A percentile compares a stretch with the other conserved stretches of the same genome.
Conservation (phyloP, 371 early-diverging fungal genomes). For the Apophysomyces elegans region DNA sequence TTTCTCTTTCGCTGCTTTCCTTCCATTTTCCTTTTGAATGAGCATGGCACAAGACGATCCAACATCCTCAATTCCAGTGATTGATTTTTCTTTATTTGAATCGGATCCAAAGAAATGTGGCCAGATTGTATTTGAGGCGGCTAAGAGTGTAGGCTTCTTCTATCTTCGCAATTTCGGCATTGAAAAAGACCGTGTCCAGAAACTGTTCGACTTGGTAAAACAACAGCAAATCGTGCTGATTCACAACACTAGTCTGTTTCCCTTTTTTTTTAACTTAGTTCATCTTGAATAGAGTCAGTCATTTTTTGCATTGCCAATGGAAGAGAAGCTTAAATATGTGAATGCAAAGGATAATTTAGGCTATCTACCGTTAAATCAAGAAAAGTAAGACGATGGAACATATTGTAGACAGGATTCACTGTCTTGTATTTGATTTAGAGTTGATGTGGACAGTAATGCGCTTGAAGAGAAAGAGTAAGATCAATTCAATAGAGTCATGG, state of each 20-base stretch:
- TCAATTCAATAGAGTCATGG: background rate
- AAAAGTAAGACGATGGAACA: conserved; percentile 22
- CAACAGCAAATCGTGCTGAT: conserved; percentile 2
- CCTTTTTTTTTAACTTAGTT: conserved; percentile 4
- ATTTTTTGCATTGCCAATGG: conserved; percentile 35
- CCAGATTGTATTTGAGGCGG: conserved; percentile 42
- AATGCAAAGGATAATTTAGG: conserved; percentile 30
- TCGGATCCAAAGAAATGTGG: conserved; percentile 44
- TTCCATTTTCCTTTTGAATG: background rate
- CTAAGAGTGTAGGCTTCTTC: conserved; percentile 51
- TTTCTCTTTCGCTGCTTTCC: background rate
- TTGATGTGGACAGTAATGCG: conserved; percentile 33
- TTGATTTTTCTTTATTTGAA: conserved; percentile 53
- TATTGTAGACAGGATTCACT: background rate
- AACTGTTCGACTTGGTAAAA: conserved; percentile 41
- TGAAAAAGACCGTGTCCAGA: conserved; percentile 32
- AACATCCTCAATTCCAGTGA: conserved; percentile 46
- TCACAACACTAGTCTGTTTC: background rate
- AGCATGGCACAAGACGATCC: background rate
- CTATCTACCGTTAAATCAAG: conserved; percentile 28
- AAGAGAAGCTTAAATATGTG: conserved; percentile 27
- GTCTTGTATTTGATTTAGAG: conserved; percentile 20
- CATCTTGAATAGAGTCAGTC: conserved; percentile 35
- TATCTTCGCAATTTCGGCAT: conserved; percentile 55
- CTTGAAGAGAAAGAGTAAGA: conserved; percentile 53